phyloP scores from a whole-genome alignment of 495 filamentous ascomycete species.

The Zalerion maritima region DNA sequence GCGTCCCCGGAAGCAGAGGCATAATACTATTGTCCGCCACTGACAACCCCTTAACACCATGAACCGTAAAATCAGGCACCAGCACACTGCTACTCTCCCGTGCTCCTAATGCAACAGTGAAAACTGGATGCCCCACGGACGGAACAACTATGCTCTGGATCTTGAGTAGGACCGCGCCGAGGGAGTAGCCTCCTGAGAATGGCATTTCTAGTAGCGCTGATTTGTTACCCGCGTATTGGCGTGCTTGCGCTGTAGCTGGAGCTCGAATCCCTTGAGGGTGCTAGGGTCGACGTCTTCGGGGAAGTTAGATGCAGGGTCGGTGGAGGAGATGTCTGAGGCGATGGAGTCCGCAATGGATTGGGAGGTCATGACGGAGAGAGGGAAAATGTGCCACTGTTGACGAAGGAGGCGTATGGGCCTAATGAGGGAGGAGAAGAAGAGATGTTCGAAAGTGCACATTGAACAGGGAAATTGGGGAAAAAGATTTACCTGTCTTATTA shows the following conservation, averaged over 20 bases:
- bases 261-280: neutral
- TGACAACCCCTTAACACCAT: constrained; percentile 1
- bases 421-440: neutral
- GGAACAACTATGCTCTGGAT: neutral
- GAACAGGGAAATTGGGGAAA: neutral
- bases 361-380: constrained; percentile 1
- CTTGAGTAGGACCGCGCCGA: constrained; percentile 3
- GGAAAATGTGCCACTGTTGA: constrained; percentile 1
- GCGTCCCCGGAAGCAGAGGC: constrained; percentile 1
- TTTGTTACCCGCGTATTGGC: neutral
- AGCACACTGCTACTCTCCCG: constrained; percentile 3
- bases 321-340: neutral
- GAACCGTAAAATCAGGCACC: constrained; percentile 1
- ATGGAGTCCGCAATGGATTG: neutral
- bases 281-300: constrained; percentile 1
- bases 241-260: constrained; percentile 1
- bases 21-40: constrained; percentile 6
- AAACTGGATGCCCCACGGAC: constrained; percentile 1
- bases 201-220: constrained; percentile 2
- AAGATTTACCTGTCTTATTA: constrained; percentile 1
- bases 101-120: constrained; percentile 2
- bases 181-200: neutral
- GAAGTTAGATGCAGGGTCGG: constrained; percentile 1
- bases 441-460: neutral
- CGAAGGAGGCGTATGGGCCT: neutral